Base-by-base conservation (phyloP, 768 basidiomycete species). In the Naganishia vaughanmartiniae region DNA sequence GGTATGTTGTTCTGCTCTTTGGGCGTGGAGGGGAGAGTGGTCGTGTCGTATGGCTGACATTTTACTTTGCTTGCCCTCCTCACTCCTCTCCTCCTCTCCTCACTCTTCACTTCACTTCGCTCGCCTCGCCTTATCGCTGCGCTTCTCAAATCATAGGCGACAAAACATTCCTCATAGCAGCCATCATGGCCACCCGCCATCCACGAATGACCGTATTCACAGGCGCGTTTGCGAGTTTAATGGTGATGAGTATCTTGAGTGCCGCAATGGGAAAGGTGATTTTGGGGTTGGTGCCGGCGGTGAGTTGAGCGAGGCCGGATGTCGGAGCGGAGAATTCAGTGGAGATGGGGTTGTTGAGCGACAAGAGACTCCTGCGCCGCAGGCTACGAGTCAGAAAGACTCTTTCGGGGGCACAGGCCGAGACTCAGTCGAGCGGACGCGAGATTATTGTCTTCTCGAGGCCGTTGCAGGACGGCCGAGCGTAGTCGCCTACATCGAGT, bases 241-340 rank as follows among this genome's bases (percentile, higher is more conserved):
- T 90, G 66, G 82, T 96, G 80, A 99, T 99, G 96, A 93, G 92
- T 58, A 84, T 94, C 51, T 87, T 98, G 63, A 93, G 91, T 17
- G 93, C 95, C 14, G 89, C 87, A n/a, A 86, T 98, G 84, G 96
- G 96, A 0, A 89, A 92, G 78, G 83, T 98, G 55, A 86, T 99
- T 0, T 90, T 93, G 0, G 87, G 89, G 0, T 86, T 98, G 45
- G 86, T 95, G 51, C 93, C 94, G 11, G 85, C 79, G 55, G 80
- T 81, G 65, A 70, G 80, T 73, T 15, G 54, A 19, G 14, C 7
- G 7, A 11, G 7, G 10, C 39, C 39, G 39, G 33, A 9, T 10
- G n/a, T 10, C 21, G 57, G n/a, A 33, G 57, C 21, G 33, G 57
- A 28, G 57, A 36, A 28, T 10, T 10, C 14, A 28, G 57, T 9